Evolutionary conservation across 805 yeast species (phyloP), one percentile per base, ranked within the genome.

Genomic region (Ogataea pignaliae): DNA sequence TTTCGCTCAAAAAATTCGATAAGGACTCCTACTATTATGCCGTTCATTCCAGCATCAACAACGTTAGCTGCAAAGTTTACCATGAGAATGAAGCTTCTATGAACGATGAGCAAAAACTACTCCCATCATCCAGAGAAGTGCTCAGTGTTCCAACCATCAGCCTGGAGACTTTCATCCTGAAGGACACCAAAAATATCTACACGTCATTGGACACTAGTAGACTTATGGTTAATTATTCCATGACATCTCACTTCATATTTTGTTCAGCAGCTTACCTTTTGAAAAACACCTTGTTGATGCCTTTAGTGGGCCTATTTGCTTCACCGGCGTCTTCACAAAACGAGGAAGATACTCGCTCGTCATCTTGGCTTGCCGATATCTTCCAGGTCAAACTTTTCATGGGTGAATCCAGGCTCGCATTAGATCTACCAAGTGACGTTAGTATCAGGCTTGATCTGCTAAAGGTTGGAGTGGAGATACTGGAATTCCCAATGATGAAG

Each of bases 391-490:
- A 16, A 16, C 33, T 36, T 35, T 11, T 35, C 14, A 11, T 68
- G 34, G 50, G 45, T 15, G 52, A 60, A 29, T 31, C 57, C 16
- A 58, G 52, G 36, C n/a, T 63, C 13, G 51, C 67, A 13, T 30
- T 71, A 30, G 57, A 65, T 1, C 54, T 82, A 37, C 76, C 78
- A 3, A 75, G 75, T 49, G 72, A 72, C 3, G 70, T 81, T 47
- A 73, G 70, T 21, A 51, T 76, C 14, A 73, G 73, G 50, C 10
- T 78, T 1, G 85, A 81, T 49, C 26, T 68, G 0, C 59, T 69
- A 8, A 60, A 59, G 7, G 35, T 62, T 1, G 55, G 45, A 14
- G 39, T 64, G 1, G 37, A 45, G 5, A 14, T 48, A 14, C 47
- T 51, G 8, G 46, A 57, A 8, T 41, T 49, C 2, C 46, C 56